These are phyloP conservation scores for Auricularia auricula-judae DNA, from an alignment of 768 basidiomycete genomes.

Conservation along the genomic window DNA sequence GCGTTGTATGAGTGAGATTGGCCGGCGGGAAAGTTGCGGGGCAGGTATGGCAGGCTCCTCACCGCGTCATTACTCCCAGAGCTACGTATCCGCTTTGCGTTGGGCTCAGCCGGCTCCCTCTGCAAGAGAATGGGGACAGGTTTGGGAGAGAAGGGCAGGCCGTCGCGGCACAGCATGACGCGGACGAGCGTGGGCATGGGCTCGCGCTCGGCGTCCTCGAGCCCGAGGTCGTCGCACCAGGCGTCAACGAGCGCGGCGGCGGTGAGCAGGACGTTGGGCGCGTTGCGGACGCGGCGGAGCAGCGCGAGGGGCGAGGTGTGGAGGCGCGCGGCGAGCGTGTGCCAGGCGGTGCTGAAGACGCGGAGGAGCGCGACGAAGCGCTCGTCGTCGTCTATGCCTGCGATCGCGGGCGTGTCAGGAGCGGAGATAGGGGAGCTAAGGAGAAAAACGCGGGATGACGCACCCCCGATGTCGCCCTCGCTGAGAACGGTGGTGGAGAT, in stretches of 20 bases:
- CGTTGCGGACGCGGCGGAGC: not conserved
- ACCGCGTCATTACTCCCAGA: too few relatives aligned
- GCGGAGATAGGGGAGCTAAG: not conserved
- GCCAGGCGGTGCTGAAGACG: not conserved
- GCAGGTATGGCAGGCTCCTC: too few relatives aligned
- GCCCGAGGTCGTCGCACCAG: not conserved
- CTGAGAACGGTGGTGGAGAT: not conserved
- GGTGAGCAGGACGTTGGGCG: not conserved
- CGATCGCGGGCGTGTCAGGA: not conserved
- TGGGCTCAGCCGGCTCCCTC: too few relatives aligned
- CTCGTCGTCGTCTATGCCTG: not conserved
- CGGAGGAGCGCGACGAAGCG: not conserved
- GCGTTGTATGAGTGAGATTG: too few relatives aligned
- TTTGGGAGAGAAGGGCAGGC: not conserved
- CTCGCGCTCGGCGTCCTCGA: not conserved
- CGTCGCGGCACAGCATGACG: not conserved
- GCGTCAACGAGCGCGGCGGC: not conserved
- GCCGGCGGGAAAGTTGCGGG: too few relatives aligned
- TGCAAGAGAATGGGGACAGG: too few relatives aligned
- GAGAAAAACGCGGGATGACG: not conserved
- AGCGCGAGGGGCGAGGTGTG: not conserved
- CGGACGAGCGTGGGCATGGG: not conserved
- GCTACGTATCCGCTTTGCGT: too few relatives aligned
- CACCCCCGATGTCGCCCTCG: not conserved
- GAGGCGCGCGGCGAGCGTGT: not conserved